Conservation (phyloP, 1,284 basidiomycete genomes). For the Puccinia hordei region DNA sequence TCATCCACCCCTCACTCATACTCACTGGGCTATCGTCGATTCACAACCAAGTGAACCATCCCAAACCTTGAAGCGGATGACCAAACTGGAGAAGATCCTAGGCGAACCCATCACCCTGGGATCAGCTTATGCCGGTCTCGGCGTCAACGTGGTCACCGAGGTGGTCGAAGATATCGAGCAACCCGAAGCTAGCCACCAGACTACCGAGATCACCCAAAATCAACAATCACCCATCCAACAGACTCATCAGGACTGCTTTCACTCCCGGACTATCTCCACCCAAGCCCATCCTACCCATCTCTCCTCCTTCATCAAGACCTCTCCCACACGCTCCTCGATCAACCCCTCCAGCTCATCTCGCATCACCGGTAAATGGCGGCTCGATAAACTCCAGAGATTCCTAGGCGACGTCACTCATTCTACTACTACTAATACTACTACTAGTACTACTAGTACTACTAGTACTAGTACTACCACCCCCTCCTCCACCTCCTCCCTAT, state of each 20-base stretch:
- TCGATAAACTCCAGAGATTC: background rate
- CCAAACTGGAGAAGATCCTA: conserved; percentile 2
- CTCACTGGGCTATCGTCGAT: background rate
- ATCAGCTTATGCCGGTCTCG: background rate
- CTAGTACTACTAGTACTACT: too few relatives aligned
- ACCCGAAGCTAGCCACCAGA: background rate
- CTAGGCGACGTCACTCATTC: background rate
- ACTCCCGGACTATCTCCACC: background rate
- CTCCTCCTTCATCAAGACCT: background rate
- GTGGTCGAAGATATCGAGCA: background rate
- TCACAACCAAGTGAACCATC: background rate
- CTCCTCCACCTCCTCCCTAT: background rate
- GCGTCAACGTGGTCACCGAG: background rate
- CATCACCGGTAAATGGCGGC: background rate
- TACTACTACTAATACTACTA: too few relatives aligned
- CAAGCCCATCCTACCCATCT: background rate
- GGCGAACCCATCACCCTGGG: background rate
- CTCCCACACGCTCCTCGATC: background rate
- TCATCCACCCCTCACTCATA: too few relatives aligned
- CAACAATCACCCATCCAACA: background rate
- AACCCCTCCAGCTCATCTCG: background rate
- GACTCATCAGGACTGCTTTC: background rate
- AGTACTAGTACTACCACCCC: too few relatives aligned
- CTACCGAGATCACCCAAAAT: background rate
- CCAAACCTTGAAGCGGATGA: background rate